phyloP scores from a whole-genome alignment of 768 basidiomycete species.

The Sarcomyxa edulis region DNA sequence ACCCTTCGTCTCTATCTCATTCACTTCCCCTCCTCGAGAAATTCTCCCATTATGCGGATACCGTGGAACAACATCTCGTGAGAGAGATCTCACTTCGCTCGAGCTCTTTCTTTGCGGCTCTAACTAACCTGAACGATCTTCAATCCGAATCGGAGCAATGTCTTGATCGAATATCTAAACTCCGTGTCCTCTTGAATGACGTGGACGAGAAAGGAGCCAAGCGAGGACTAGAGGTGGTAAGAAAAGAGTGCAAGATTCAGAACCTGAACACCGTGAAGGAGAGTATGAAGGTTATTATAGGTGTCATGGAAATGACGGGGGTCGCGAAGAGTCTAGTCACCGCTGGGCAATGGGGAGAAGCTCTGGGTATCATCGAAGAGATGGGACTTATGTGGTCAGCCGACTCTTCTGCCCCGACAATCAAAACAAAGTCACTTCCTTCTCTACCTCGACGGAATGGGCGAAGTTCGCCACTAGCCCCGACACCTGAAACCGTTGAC shows the following conservation, averaged over 20 bases:
- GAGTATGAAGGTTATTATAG: slow-evolving; percentile 57
- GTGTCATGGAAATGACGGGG: slow-evolving; percentile 73
- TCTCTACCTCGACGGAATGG: slow-evolving; percentile 6
- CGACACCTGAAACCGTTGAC: slow-evolving; percentile 10
- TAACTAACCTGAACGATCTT: slow-evolving; percentile 89
- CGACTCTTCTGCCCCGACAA: background rate
- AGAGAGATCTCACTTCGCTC: slow-evolving; percentile 89
- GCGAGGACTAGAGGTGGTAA: slow-evolving; percentile 73
- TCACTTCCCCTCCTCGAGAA: slow-evolving; percentile 79
- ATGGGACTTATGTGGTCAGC: slow-evolving; percentile 55
- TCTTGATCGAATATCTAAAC: slow-evolving; percentile 64
- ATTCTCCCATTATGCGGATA: slow-evolving; percentile 89
- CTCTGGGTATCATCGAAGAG: slow-evolving; percentile 68
- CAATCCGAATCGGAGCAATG: slow-evolving; percentile 86
- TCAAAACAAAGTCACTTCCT: slow-evolving; percentile 4
- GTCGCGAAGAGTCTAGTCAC: slow-evolving; percentile 71
- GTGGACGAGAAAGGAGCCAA: slow-evolving; percentile 76
- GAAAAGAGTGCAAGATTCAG: slow-evolving; percentile 54
- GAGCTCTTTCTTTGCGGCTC: slow-evolving; percentile 92
- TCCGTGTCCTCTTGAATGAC: slow-evolving; percentile 67
- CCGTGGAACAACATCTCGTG: slow-evolving; percentile 90
- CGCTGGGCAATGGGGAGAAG: slow-evolving; percentile 85
- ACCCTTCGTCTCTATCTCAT: slow-evolving; percentile 60
- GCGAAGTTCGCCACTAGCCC: slow-evolving; percentile 8
- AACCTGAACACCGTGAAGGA: slow-evolving; percentile 58